Percentiles rank a stretch among this genome's conserved stretches.
Conservation (phyloP, 805 yeast genomes). For the Myxozyma monticola region DNA sequence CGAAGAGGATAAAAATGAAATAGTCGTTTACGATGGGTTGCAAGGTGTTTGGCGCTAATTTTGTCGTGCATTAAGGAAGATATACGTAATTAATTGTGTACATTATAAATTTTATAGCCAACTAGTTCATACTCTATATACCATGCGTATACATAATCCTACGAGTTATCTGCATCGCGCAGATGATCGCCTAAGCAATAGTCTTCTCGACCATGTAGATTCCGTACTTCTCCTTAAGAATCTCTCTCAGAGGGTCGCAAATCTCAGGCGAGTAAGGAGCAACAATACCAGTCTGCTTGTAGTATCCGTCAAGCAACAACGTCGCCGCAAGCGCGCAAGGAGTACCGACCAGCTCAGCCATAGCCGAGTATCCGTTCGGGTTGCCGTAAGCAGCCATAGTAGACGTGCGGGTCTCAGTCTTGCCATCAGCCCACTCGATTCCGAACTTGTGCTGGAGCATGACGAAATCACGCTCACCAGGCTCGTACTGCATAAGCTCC, state of each 20-base stretch:
- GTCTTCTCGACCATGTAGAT: conserved; percentile 90
- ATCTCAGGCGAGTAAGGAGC: conserved; percentile 93
- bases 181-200: conserved; percentile 40
- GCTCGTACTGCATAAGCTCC: conserved; percentile 91
- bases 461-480: conserved; percentile 93
- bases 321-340: conserved; percentile 96
- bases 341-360: conserved; percentile 98
- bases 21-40: too few species aligned
- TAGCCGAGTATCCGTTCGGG: conserved; percentile 87
- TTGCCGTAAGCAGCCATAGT: conserved; percentile 93
- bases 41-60: neutral
- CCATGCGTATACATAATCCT: too few species aligned
- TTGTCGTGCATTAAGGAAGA: neutral
- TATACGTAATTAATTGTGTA: too few species aligned
- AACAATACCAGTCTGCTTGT: conserved; percentile 71
- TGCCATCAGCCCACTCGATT: conserved; percentile 93
- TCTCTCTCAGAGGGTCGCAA: conserved; percentile 87
- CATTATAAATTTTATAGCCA: neutral
- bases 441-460: conserved; percentile 97
- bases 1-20: conserved; percentile 14
- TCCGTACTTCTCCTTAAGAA: conserved; percentile 84
- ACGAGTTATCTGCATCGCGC: too few species aligned
- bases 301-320: conserved; percentile 80
- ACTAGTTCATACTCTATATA: neutral
- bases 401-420: conserved; percentile 87